Evolutionary conservation across 345 rosid species (phyloP), one percentile per base, ranked within the genome.

Genomic region (Hypericum perforatum): DNA sequence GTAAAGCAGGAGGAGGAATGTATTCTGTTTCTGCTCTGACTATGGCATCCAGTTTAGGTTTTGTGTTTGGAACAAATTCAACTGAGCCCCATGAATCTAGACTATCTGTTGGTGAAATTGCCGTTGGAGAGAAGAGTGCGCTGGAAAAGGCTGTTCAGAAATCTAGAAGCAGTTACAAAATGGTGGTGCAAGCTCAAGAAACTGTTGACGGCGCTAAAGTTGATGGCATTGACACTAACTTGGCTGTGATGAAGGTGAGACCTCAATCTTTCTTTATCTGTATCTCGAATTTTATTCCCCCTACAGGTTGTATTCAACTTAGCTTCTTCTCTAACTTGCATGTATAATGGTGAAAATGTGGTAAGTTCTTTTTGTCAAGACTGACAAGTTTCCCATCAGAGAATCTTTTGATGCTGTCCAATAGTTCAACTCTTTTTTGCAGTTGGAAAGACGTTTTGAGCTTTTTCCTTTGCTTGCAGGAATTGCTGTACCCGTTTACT

Each of bases 171-270:
- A 80, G 79, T 75, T 85, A 89, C 57, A 73, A 82, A 69, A 86
- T 82, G 41, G 94, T 82, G 60, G 80, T 80, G 45, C 65, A 44
- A 9, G 97, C 99, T 1, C 90, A 82, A 75, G 91, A 80, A 74
- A 78, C 99, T 10, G 79, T 92, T 7, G 81, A 84, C 76, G 97
- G 78, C 59, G 99, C 82, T 43, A 85, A 85, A 78, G 89, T 92
- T 59, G 91, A 82, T 39, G 99, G 99, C 58, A 75, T 92, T 61
- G 97, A 89, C 62, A 82, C 95, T 70, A 92, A 92, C 74, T 39
- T 89, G 76, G 99, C 99, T 15, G 87, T 92, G 51, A 92, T 89
- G 99, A 89, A 92, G 98, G 98, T 92, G 80, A 48, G 51, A 46
- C 39, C 13, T 46, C 63, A 13, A 46, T 43, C 37, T 16, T 60